Percentiles rank a stretch among this genome's conserved stretches.
phyloP scores from a whole-genome alignment of 2,329 filamentous ascomycete species.

The Claviceps quebecensis region DNA sequence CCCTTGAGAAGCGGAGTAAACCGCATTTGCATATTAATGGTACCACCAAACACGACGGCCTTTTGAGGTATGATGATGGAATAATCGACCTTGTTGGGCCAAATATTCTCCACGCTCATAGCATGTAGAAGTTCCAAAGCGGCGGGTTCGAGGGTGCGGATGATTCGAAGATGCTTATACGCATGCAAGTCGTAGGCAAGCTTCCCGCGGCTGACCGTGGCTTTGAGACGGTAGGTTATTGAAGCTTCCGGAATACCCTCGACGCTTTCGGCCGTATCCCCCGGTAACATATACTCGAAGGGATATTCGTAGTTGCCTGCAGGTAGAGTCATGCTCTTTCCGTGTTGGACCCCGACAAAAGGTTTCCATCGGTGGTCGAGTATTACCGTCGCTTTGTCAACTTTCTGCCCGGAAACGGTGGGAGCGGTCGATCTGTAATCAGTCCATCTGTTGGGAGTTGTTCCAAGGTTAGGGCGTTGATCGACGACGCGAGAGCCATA shows the following conservation, averaged over 20 bases:
- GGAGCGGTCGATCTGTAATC: constrained; percentile 40
- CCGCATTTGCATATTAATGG: constrained; percentile 69
- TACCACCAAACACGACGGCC: constrained; percentile 86
- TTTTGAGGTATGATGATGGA: constrained; percentile 87
- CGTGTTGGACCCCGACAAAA: constrained; percentile 41
- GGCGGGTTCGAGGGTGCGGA: constrained; percentile 62
- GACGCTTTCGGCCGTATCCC: constrained; percentile 68
- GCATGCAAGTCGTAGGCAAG: constrained; percentile 75
- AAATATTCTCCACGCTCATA: constrained; percentile 94
- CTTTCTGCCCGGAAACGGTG: constrained; percentile 42
- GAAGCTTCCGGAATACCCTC: constrained; percentile 79
- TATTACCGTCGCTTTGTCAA: constrained; percentile 45
- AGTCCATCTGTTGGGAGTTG: constrained; percentile 28
- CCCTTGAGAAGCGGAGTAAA: constrained; percentile 84
- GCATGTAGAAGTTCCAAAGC: constrained; percentile 70
- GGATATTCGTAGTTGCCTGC: constrained; percentile 76
- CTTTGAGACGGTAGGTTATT: constrained; percentile 83
- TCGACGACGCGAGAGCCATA: not conserved
- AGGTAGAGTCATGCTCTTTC: constrained; percentile 44
- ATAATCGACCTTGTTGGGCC: constrained; percentile 96
- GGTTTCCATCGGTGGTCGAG: constrained; percentile 56
- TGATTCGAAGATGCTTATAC: constrained; percentile 64
- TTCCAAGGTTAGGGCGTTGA: constrained; percentile 6
- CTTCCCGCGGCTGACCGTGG: constrained; percentile 74
- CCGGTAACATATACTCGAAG: constrained; percentile 61